Evolutionary conservation across 2,329 filamentous ascomycete species (phyloP).

Genomic region (Fusarium bulbicola): DNA sequence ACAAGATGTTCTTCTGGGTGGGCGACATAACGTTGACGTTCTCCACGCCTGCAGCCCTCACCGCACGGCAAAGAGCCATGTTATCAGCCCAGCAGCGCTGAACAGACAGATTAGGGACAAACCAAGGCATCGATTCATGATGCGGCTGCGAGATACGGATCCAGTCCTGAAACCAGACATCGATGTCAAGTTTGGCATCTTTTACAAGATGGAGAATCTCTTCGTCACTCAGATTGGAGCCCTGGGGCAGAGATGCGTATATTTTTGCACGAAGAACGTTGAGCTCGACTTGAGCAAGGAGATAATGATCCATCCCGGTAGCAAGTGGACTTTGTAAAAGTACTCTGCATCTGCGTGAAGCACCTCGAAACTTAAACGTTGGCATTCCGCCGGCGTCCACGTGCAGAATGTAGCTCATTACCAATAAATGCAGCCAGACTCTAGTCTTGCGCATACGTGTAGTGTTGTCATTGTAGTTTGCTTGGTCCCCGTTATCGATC

Average conservation of each 20-base stretch:
- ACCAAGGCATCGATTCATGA: slow-evolving; percentile 8
- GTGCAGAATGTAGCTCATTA: slow-evolving; percentile 13
- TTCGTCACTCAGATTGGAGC: neutral
- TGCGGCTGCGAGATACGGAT: neutral
- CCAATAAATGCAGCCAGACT: slow-evolving; percentile 6
- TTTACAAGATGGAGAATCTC: slow-evolving; percentile 9
- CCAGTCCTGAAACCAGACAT: slow-evolving; percentile 22
- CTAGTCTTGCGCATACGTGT: slow-evolving; percentile 1
- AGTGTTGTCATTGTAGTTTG: neutral
- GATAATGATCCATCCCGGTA: slow-evolving; percentile 14
- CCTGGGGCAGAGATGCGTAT: slow-evolving; percentile 6
- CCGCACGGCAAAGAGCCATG: slow-evolving; percentile 13
- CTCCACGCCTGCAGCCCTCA: slow-evolving; percentile 6
- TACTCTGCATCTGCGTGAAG: slow-evolving; percentile 5
- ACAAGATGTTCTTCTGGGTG: neutral
- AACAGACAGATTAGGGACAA: neutral
- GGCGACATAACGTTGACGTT: slow-evolving; percentile 19
- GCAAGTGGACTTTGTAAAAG: slow-evolving; percentile 1
- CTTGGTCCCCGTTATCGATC: neutral
- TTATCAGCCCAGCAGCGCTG: slow-evolving; percentile 22
- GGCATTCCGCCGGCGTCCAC: slow-evolving; percentile 9
- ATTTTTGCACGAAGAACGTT: slow-evolving; percentile 19
- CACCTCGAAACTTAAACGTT: slow-evolving; percentile 13
- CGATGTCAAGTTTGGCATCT: slow-evolving; percentile 16
- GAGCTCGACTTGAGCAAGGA: slow-evolving; percentile 4